Base-by-base conservation (phyloP, 2,329 filamentous ascomycete genomes). In the Nothopassalora personata region DNA sequence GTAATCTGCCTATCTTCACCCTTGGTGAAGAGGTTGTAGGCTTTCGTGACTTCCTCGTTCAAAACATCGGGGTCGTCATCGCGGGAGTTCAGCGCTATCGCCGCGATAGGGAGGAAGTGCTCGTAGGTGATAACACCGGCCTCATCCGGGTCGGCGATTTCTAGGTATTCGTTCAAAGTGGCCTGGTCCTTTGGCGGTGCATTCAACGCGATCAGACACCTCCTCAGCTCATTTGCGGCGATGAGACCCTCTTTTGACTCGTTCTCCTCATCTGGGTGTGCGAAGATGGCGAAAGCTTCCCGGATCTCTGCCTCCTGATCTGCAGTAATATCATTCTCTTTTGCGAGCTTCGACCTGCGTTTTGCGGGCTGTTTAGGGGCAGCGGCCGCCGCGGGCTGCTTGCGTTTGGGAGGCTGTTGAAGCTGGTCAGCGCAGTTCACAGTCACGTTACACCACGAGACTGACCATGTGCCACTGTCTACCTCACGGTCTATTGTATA, bases 241-340 rank as follows among this genome's bases (percentile, higher is more conserved):
- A 80, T 67, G 0, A 76, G 74, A 18, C 74, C 75, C 54, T 76
- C 73, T 70, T 90, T 90, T 68, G 92, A 87, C 54, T 87, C 84
- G 36, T 86, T 84, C n/a, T 73, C 71, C 50, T 75, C 72, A 11
- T 69, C 65, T 15, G 60, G 58, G 6, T 58, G 57, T 52, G 74
- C 79, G 73, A 97, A 99, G 7, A 97, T 82, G 23, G 83, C 81
- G 74, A 94, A 97, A 13, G 92, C 92, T 74, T 97, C 92, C 69
- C 85, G 86, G 71, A 99, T 96, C 76, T 97, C 91, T 66, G 83
- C 82, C 76, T 97, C 93, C 76, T 97, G 88, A 64, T 88, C 85
- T 45, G 86, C 88, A 13, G 85, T 87, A 70, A 97, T 85, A 73
- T 91, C 87, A 81, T 97, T 86, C 71, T 96, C 91, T 76, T 92